Percentiles rank a stretch among this genome's conserved stretches.
Conservation (phyloP, 352 stramenopile genomes). For the Globisporangium spiculum region DNA sequence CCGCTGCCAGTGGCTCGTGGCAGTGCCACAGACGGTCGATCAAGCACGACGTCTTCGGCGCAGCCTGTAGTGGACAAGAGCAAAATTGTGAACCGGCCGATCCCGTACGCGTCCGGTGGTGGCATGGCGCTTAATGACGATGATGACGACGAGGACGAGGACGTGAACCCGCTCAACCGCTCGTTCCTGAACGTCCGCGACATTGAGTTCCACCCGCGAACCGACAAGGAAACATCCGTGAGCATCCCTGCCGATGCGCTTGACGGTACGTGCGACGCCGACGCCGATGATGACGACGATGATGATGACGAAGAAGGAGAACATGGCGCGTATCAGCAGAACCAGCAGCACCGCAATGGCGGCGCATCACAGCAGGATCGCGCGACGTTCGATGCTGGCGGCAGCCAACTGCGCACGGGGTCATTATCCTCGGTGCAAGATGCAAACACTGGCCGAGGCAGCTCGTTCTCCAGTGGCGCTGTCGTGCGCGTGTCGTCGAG, state of each 20-base stretch:
- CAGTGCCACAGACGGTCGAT: not conserved
- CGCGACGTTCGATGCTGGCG: slow-evolving; percentile 12
- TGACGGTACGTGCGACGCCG: not conserved
- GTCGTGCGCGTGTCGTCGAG: slow-evolving; percentile 38
- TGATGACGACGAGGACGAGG: slow-evolving; percentile 46
- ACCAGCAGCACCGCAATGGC: not conserved
- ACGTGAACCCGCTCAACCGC: slow-evolving; percentile 38
- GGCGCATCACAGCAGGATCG: slow-evolving; percentile 11
- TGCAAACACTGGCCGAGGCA: not conserved
- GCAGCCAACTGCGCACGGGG: not conserved
- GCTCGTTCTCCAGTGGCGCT: slow-evolving; percentile 13
- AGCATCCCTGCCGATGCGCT: slow-evolving; percentile 13
- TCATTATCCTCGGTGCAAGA: not conserved
- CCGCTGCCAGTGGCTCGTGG: not conserved
- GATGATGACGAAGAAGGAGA: slow-evolving; percentile 17
- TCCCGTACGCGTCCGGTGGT: slow-evolving; percentile 6
- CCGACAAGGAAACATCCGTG: slow-evolving; percentile 17
- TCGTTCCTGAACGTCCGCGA: slow-evolving; percentile 57
- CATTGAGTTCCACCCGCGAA: slow-evolving; percentile 36
- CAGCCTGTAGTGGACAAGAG: slow-evolving; percentile 9
- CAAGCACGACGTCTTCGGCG: not conserved
- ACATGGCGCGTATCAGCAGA: not conserved
- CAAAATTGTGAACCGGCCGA: slow-evolving; percentile 21
- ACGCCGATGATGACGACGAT: slow-evolving; percentile 20
- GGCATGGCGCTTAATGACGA: slow-evolving; percentile 9